Evolutionary conservation across 768 basidiomycete genomes (phyloP).

Genomic region (Mycena indigotica): DNA sequence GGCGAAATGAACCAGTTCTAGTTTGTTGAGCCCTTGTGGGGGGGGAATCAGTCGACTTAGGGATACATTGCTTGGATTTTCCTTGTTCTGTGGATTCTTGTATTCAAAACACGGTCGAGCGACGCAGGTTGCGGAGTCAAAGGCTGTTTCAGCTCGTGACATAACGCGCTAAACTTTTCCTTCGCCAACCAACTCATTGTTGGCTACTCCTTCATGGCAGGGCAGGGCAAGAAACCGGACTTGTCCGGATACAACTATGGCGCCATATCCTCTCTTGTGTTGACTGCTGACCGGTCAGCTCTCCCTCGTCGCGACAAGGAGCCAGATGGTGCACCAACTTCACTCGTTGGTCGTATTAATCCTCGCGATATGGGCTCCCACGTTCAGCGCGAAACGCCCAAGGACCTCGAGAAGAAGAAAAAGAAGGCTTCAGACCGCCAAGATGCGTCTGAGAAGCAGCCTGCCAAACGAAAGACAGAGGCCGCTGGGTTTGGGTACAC

Average conservation of each 20-base stretch:
- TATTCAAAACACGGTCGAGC: no score
- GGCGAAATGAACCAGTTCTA: constrained; percentile 40
- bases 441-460: constrained; percentile 56
- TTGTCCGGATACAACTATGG: no score
- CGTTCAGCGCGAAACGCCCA: constrained; percentile 77
- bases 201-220: no score
- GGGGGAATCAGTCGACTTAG: constrained; percentile 27
- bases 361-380: constrained; percentile 92
- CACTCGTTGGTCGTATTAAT: constrained; percentile 81
- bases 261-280: no score
- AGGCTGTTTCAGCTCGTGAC: no score
- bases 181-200: no score
- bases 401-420: constrained; percentile 92
- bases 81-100: not conserved
- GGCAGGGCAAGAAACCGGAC: no score
- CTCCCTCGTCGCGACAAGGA: no score
- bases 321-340: no score
- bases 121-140: no score
- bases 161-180: no score
- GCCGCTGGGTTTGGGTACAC: constrained; percentile 74
- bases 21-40: constrained; percentile 40
- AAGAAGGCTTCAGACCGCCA: constrained; percentile 71
- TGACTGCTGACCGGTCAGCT: no score
- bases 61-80: not conserved
- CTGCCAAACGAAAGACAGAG: constrained; percentile 64